phyloP scores from a whole-genome alignment of 257 asterid species.

The Asclepias syriaca region DNA sequence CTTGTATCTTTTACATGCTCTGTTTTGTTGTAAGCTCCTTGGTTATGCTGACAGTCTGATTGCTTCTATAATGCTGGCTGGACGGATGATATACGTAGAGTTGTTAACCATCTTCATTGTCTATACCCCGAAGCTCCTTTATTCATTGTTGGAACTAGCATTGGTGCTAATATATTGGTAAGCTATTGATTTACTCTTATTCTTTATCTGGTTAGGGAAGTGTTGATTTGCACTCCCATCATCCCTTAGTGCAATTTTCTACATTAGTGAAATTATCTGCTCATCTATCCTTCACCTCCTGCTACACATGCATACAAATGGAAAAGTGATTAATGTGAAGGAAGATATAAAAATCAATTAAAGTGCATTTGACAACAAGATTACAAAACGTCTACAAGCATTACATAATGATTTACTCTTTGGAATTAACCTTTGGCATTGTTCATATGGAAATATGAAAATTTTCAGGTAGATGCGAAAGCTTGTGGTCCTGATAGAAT shows the following conservation, averaged over 20 bases:
- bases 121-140: conserved; percentile 72
- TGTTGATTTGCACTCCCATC: background rate
- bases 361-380: background rate
- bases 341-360: background rate
- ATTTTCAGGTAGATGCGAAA: background rate
- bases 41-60: conserved; percentile 63
- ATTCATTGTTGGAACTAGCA: conserved; percentile 77
- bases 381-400: background rate
- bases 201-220: background rate
- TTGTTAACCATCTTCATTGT: conserved; percentile 61
- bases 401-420: background rate
- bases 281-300: background rate
- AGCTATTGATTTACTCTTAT: background rate
- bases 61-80: conserved; percentile 83
- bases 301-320: background rate
- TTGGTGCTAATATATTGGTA: conserved; percentile 93
- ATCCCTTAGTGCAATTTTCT: background rate
- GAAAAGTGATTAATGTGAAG: background rate
- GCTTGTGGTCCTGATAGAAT: background rate
- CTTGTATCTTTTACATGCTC: background rate
- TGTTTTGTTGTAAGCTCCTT: background rate
- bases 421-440: background rate
- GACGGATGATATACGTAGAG: conserved; percentile 75
- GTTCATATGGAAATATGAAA: background rate
- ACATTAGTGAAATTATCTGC: background rate